phyloP scores from a whole-genome alignment of 2,329 filamentous ascomycete species.

The Elsinoe necatrix region DNA sequence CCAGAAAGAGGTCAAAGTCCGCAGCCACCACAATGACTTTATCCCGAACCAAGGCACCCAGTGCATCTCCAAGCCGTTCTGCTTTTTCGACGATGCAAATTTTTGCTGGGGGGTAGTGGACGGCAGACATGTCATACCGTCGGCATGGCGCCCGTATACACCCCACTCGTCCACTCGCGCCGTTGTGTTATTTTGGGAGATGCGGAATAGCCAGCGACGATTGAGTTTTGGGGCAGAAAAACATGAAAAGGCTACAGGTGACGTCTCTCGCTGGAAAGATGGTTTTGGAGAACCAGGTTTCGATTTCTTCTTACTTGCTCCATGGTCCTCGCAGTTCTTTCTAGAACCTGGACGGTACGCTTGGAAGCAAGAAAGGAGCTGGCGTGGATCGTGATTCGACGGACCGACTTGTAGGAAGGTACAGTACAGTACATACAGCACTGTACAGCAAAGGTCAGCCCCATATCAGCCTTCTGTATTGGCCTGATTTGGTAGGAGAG shows the following conservation, averaged over 20 bases:
- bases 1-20: background rate
- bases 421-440: too few species aligned
- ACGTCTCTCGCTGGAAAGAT: background rate
- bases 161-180: background rate
- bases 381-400: background rate
- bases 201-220: background rate
- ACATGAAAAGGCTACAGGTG: background rate
- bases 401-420: background rate
- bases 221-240: background rate
- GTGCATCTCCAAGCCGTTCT: too few species aligned
- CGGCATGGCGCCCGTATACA: background rate
- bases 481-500: background rate
- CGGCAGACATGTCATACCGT: background rate
- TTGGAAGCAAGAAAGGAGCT: background rate
- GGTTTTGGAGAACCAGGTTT: background rate
- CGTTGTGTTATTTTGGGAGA: background rate
- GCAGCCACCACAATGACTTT: background rate
- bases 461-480: background rate
- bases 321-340: background rate
- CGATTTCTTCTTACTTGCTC: background rate
- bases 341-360: background rate
- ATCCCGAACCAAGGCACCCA: background rate
- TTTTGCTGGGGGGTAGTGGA: background rate
- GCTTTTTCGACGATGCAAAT: too few species aligned
- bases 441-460: background rate